phyloP scores from a whole-genome alignment of 2,329 filamentous ascomycete genomes.

The Dothiorella sarmentorum region DNA sequence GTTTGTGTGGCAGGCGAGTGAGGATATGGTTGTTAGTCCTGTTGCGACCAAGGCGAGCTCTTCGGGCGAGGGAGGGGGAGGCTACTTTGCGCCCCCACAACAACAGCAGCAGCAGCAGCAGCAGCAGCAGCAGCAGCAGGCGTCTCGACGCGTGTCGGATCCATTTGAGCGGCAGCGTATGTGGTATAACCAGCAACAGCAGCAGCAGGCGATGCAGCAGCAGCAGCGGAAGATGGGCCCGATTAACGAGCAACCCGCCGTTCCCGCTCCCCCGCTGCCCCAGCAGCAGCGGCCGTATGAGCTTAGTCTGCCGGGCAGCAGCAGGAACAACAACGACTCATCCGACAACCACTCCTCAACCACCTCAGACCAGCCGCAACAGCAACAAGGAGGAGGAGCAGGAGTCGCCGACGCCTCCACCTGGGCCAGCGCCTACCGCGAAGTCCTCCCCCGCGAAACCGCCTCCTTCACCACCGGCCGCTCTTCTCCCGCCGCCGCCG shows the following conservation, averaged over 20 bases:
- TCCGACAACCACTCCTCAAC: too few species aligned
- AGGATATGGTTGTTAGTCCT: not conserved
- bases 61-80: not conserved
- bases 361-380: not conserved
- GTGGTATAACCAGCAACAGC: slow-evolving; percentile 20
- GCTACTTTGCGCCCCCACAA: slow-evolving; percentile 13
- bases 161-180: slow-evolving; percentile 22
- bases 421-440: slow-evolving; percentile 28
- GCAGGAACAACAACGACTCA: slow-evolving; percentile 13
- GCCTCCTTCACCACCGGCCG: not conserved
- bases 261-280: not conserved
- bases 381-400: not conserved
- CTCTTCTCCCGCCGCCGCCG: not conserved
- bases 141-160: slow-evolving; percentile 1
- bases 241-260: slow-evolving; percentile 31
- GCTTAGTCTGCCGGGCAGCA: slow-evolving; percentile 1
- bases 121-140: too few species aligned
- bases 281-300: not conserved
- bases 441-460: slow-evolving; percentile 33
- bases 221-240: slow-evolving; percentile 32
- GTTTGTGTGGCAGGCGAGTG: not conserved
- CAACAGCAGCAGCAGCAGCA: slow-evolving; percentile 12
- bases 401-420: not conserved
- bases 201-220: not conserved
- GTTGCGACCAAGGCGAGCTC: not conserved